These are phyloP conservation scores for Hyparrhenia diplandra DNA, from an alignment of 176 grass and related monocot species.

Conservation along the genomic window DNA sequence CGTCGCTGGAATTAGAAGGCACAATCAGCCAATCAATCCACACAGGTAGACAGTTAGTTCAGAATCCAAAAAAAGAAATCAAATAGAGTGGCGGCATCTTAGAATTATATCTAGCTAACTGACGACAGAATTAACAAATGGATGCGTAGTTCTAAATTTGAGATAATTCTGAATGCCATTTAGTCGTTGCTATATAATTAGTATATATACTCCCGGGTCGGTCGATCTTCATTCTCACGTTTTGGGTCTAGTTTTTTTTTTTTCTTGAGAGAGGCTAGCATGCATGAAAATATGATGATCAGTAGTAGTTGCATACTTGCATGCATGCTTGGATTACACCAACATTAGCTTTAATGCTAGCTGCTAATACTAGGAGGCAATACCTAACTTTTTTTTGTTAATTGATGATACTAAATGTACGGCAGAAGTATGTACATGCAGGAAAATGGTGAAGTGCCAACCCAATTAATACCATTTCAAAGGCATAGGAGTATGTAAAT, in stretches of 20 bases:
- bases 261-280: not conserved
- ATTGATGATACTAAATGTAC: not conserved
- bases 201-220: not conserved
- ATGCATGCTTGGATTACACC: not conserved
- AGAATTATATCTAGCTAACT: not conserved
- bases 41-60: slow-evolving; percentile 10
- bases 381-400: not conserved
- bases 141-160: too few species aligned
- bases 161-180: not conserved
- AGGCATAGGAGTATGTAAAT: not conserved
- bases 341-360: not conserved
- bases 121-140: slow-evolving; percentile 18
- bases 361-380: not conserved
- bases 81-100: not conserved
- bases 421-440: not conserved
- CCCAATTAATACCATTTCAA: not conserved
- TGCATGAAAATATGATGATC: not conserved
- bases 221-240: not conserved
- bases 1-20: slow-evolving; percentile 60
- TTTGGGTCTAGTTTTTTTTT: not conserved
- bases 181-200: not conserved
- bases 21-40: slow-evolving; percentile 32
- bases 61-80: not conserved
- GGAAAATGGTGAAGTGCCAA: not conserved
- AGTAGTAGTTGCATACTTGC: not conserved